Conservation (phyloP, 78 protist genomes). For the Tieghemostelium lacteum region DNA sequence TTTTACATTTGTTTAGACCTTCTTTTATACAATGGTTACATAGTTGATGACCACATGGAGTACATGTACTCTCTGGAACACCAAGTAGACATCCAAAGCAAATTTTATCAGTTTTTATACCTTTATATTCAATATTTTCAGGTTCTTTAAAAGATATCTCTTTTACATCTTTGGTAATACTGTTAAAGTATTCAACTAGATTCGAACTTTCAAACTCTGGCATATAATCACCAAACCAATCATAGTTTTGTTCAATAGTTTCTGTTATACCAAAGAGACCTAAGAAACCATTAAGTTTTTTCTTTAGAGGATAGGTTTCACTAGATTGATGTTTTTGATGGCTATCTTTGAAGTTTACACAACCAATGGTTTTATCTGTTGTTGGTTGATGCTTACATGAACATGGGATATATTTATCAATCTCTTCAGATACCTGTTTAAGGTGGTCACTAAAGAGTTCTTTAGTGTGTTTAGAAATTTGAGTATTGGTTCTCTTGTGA, state of each 20-base stretch:
- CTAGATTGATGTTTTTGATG: not conserved
- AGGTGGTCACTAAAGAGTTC: not conserved
- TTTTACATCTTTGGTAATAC: not conserved
- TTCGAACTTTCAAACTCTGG: not conserved
- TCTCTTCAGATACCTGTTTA: not conserved
- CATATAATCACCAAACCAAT: not conserved
- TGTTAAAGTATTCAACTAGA: not conserved
- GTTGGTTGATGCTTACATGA: not conserved
- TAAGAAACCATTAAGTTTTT: no score
- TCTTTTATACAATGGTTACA: not conserved
- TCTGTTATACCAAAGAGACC: not conserved
- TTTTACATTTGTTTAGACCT: not conserved
- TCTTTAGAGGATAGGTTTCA: not conserved
- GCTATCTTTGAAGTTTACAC: not conserved
- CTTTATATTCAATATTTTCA: no score
- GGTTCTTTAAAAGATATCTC: no score
- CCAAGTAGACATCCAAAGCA: not conserved
- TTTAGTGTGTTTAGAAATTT: not conserved
- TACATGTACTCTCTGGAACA: not conserved
- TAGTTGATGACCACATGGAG: slow-evolving; percentile 14
- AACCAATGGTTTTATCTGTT: no score
- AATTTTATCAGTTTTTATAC: not conserved
- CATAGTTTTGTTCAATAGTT: not conserved
- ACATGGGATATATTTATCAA: not conserved
- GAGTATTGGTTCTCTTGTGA: not conserved